phyloP scores from a whole-genome alignment of 805 yeast genomes.

The Ogataea pini region DNA sequence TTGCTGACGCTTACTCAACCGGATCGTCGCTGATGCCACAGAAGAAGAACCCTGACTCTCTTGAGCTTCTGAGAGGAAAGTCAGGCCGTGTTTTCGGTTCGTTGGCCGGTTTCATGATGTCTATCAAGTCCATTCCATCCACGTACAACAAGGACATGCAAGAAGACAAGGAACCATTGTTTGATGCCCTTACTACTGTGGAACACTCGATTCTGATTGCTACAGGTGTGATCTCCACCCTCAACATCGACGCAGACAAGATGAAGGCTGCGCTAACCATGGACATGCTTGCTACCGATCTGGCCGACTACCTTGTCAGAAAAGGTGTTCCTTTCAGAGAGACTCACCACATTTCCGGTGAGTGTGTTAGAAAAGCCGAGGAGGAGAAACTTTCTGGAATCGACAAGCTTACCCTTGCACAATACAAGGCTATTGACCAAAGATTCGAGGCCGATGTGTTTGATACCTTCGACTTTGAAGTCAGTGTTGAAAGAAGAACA shows the following conservation, averaged over 20 bases:
- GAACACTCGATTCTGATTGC: conserved; percentile 94
- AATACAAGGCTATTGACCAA: conserved; percentile 74
- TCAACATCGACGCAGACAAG: conserved; percentile 65
- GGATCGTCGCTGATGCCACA: conserved; percentile 99
- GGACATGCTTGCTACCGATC: conserved; percentile 99
- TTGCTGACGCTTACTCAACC: conserved; percentile 97
- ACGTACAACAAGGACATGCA: conserved; percentile 98
- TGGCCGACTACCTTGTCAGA: conserved; percentile 96
- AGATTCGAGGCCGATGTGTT: conserved; percentile 81
- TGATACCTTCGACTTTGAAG: conserved; percentile 88
- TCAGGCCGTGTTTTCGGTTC: conserved; percentile 97
- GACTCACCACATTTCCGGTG: conserved; percentile 98
- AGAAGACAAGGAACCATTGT: conserved; percentile 98
- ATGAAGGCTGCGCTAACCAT: conserved; percentile 91
- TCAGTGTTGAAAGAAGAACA: conserved; percentile 92
- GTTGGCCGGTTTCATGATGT: conserved; percentile 93
- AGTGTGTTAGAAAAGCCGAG: conserved; percentile 92
- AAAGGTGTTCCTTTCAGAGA: conserved; percentile 99
- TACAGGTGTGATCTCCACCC: conserved; percentile 93
- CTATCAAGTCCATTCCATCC: conserved; percentile 95
- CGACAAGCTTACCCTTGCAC: conserved; percentile 76
- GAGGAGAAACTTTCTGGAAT: conserved; percentile 75
- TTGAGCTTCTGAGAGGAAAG: conserved; percentile 94
- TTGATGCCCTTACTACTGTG: conserved; percentile 85
- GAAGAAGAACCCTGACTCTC: conserved; percentile 96